Base-by-base conservation (phyloP, 352 stramenopile genomes). In the Phytopythium cucurbitacearum region DNA sequence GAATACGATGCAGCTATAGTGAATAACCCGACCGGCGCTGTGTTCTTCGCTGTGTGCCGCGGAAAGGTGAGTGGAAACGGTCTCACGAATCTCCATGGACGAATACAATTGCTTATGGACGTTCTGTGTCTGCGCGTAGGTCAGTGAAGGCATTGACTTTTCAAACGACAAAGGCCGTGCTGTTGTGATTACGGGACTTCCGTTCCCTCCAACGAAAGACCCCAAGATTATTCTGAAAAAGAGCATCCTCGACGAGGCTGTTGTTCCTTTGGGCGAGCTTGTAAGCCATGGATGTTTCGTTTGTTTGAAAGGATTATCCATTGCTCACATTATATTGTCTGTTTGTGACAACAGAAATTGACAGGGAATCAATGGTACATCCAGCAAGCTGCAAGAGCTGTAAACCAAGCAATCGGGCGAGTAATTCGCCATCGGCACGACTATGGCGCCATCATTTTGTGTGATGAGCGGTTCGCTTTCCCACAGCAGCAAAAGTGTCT, bases 401-500 rank as follows among this genome's bases (percentile, higher is more conserved):
- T 99, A 9, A 99, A 99, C 68, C 98, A 99, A 85, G 97, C 97
- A 6, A 93, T 99, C 48, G 98, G 98, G 3, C 85, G 98, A 59
- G 96, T 99, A 5, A 99, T 99, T 81, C 95, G 98, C 9, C 98
- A 99, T 67, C 86, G 91, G 12, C 84, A 97, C 52, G 98, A 99
- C 60, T 99, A 97, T 58, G 98, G 97, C 35, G 90, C 94, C 16
- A 98, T 99, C 35, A 85, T 99, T 40, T 67, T 99, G 28, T 76
- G 97, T 32, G 98, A 99, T 65, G 93, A 98, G 63, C 89, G 97
- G 2, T 99, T 99, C 84, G 80, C 73, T 0, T 73, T 96, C 16
- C 69, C 83, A 40, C 80, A 92, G 48, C 96, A 98, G 54, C 78
- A 92, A 47, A 78, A 96, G 15, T 95, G 89, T 21, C 56, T 99